Evolutionary conservation across 129 eudicot genomes (phyloP), one percentile per base, ranked within the genome.

Genomic region (Dittrichia graveolens): DNA sequence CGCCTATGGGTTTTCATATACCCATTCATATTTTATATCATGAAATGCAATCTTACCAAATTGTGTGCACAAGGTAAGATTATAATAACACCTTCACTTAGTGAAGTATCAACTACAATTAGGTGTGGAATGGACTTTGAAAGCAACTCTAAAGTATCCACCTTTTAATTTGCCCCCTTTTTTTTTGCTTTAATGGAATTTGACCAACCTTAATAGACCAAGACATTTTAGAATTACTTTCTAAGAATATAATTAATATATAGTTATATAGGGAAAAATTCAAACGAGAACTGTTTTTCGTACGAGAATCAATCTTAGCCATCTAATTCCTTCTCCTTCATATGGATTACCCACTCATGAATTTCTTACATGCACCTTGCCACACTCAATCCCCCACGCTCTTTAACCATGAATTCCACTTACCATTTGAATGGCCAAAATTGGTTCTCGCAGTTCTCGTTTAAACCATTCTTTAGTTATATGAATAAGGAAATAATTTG

Each of bases 41-140:
- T 72, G 19, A 8, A 13, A 74, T 74, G 13, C 71, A 52, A 37
- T 74, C 16, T 4, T 24, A 55, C 73, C 65, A 52, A 65, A 65
- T 41, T 65, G 43, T 42, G 10, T 40, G 19, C 40, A 74, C 39
- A 49, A 31, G 35, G 11, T 40, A 62, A 49, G 50, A 8, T 50
- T 2, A 24, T 2, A 24, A 24, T 24, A 52, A 12, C 57, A 74
- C 50, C 49, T 47, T 41, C 56, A 50, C 56, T 41, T 75, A 5
- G 79, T 64, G 79, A 54, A 65, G 44, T 34, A 65, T 65, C 55
- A 63, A 74, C 73, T 43, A 65, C 45, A 65, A 11, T 75, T 75
- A 49, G 73, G 79, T 7, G 12, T 47, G 41, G 31, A 55, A 47
- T 73, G 78, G 49, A 60, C 41, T 75, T 75, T 39, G 37, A 24